A percentile compares a stretch with the other conserved stretches of the same genome.
phyloP scores from a whole-genome alignment of 176 grass and related monocot species.

The Musa schizocarpa region DNA sequence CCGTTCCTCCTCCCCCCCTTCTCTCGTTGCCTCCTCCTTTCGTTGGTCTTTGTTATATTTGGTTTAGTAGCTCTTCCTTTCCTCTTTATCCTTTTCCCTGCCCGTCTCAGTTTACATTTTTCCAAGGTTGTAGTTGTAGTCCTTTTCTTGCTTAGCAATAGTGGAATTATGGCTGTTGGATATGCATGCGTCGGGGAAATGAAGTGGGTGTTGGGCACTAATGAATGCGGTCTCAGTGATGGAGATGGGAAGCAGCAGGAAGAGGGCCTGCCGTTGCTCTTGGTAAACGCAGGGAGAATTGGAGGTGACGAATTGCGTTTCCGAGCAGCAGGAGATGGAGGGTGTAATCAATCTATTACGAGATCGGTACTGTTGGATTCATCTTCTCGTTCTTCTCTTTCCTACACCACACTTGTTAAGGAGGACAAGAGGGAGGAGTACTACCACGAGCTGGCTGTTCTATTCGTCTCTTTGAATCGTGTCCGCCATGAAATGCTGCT shows the following conservation, averaged over 20 bases:
- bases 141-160: background rate
- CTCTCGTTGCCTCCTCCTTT: background rate
- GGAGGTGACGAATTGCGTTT: background rate
- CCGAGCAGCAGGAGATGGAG: background rate
- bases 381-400: background rate
- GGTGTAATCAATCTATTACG: background rate
- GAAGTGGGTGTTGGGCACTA: background rate
- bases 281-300: background rate
- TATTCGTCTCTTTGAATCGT: background rate
- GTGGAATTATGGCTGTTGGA: background rate
- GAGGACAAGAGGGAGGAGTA: background rate
- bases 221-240: background rate
- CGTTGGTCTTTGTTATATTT: background rate
- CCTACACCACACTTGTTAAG: background rate
- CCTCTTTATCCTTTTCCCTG: background rate
- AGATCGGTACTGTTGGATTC: constrained; percentile 4
- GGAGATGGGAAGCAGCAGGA: background rate
- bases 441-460: background rate
- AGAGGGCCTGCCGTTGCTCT: background rate
- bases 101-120: background rate
- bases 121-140: background rate
- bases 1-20: too few species aligned
- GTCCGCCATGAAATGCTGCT: constrained; percentile 7
- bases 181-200: background rate
- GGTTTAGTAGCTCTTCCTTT: background rate